Evolutionary conservation across 164 flowering plant species (phyloP).

Genomic region (Dillenia suffruticosa): DNA sequence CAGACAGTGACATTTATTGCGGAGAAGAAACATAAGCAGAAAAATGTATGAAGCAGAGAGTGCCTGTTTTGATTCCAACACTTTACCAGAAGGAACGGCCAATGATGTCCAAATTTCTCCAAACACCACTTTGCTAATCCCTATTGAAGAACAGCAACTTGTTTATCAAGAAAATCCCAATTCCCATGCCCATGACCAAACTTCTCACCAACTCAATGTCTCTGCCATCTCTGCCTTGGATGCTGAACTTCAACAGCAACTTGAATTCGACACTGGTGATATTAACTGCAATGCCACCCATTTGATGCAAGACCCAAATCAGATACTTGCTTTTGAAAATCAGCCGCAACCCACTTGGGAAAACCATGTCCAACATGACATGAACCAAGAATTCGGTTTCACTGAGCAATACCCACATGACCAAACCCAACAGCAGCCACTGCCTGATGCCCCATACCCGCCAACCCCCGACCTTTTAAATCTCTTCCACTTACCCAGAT

Average conservation of each 20-base stretch:
- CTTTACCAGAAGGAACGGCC: conserved; percentile 13
- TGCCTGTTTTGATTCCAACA: conserved; percentile 37
- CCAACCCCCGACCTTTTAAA: conserved; percentile 53
- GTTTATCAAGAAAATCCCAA: conserved; percentile 18
- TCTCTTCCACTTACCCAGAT: conserved; percentile 47
- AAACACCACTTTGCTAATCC: neutral
- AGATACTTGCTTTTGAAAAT: too few relatives aligned
- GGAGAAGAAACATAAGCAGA: neutral
- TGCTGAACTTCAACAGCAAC: conserved; percentile 25
- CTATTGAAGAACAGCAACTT: conserved; percentile 17
- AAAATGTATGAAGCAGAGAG: conserved; percentile 29
- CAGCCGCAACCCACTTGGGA: conserved; percentile 29
- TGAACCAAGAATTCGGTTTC: conserved; percentile 16
- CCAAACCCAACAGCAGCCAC: conserved; percentile 5
- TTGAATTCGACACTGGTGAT: conserved; percentile 3
- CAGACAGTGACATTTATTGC: conserved; percentile 10
- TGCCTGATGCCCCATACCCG: conserved; percentile 14
- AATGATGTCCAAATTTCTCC: conserved; percentile 11
- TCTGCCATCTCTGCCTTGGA: conserved; percentile 16
- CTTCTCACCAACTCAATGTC: neutral
- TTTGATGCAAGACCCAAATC: conserved; percentile 24
- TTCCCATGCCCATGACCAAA: neutral
- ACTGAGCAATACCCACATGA: conserved; percentile 7
- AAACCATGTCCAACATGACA: conserved; percentile 5
- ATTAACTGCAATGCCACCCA: neutral